Base-by-base conservation (phyloP, 768 basidiomycete species). In the Tubosaeta sp. region DNA sequence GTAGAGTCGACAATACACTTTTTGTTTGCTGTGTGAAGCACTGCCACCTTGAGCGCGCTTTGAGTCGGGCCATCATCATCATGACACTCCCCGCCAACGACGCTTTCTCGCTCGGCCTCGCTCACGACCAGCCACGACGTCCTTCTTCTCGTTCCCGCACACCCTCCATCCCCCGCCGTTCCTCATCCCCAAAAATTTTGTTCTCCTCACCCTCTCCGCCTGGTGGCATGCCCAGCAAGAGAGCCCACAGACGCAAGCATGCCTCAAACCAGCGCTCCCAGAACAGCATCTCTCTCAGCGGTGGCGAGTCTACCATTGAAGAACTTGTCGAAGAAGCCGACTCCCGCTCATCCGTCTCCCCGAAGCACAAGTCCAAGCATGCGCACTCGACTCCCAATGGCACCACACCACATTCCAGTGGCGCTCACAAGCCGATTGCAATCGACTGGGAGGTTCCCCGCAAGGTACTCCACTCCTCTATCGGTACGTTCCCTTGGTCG, bases 391-490 rank as follows among this genome's bases (percentile, higher is more conserved):
- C 42, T 0, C 50, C 52, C 2, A 59, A 57, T 29, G 62, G 46
- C 2, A 27, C 46, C 4, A 14, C 51, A n/a, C 9, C 55, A 29
- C 50, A 38, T 27, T 50, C 52, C 41, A 25, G 52, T 39, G 48
- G 41, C n/a, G 6, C 26, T 14, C 43, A 44, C 31, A 59, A 56
- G 26, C 58, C 59, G 6, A 63, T 59, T 19, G 5, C 34, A 11
- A 58, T 89, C 29, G 88, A 94, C 70, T 93, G 87, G 85, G 94
- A 97, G 70, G 85, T 97, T 46, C 94, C 94, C 1, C 73, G 94
- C 57, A 97, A 97, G 69, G 70, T 81, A 10, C 67, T 97, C 41
- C 94, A 97, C 69, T 87, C 88, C 12, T 90, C 88, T 4, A 95
- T 95, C 54, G 93, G 92, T 91, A 37, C 29, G 84, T 76, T 48